Percentiles rank a stretch among this genome's conserved stretches.
Evolutionary conservation across 257 asterid genomes (phyloP).

Genomic region (Galeopsis tetrahit): DNA sequence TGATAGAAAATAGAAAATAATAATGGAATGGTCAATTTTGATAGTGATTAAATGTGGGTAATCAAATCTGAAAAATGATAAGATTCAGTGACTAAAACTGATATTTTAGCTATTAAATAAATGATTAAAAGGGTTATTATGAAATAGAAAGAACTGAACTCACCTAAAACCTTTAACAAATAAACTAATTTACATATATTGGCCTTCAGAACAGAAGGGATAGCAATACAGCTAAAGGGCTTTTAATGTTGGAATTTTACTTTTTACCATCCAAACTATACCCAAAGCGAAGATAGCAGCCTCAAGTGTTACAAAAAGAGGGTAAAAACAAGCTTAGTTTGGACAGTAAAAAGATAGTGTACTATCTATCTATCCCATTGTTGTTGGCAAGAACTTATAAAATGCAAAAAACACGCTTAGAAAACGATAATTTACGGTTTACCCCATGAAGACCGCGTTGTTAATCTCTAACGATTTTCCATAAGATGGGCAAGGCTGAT

Average conservation of each 20-base stretch:
- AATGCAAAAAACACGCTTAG: background rate
- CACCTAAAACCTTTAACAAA: background rate
- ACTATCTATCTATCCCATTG: background rate
- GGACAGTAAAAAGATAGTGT: background rate
- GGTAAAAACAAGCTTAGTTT: background rate
- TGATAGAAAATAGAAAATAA: no score
- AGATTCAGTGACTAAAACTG: no score
- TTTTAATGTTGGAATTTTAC: background rate
- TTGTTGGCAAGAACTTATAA: background rate
- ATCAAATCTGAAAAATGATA: no score
- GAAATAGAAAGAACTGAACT: background rate
- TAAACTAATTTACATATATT: background rate
- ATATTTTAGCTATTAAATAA: no score
- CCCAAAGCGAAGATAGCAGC: background rate
- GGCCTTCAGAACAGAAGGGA: background rate
- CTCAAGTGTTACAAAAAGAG: background rate
- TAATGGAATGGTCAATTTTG: no score
- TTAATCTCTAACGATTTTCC: conserved; percentile 52
- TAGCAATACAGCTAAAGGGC: background rate
- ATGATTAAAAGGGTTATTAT: background rate
- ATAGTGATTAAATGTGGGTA: no score
- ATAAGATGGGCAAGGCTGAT: conserved; percentile 81
- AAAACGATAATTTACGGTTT: background rate
- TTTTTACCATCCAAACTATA: background rate
- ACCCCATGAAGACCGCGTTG: background rate